Base-by-base conservation (phyloP, 1,284 basidiomycete species). In the Ceratorhiza oryzae-sativae region DNA sequence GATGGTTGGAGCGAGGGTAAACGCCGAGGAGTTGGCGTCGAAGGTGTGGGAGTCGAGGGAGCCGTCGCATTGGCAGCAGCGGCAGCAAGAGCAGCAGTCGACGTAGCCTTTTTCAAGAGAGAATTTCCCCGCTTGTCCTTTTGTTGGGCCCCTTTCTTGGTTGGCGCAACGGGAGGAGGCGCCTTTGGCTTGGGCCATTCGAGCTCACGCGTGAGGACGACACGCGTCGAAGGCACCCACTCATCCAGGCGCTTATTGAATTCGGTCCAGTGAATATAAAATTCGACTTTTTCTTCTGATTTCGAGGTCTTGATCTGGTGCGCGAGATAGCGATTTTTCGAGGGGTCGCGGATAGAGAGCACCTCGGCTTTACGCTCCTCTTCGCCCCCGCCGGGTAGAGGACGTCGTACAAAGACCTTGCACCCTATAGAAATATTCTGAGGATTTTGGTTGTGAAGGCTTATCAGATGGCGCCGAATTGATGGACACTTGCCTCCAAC, bases 201-300 rank as follows among this genome's bases (percentile, higher is more conserved):
- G 76, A 99, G 87, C 78, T 98, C 95, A 75, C 91, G 86, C 73
- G 85, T 86, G 34, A 96, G 85, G 58, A 98, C 86, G 72, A 99
- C 86, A 39, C 95, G 88, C 2, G 92, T 90, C 18, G 93, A 94
- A 30, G 90, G 84, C n/a, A 99, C 92, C 97, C 97, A 99, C 76
- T 98, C 97, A 80, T 99, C 97, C 62, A 99, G 86, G 77, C 97
- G 95, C 82, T 98, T 97, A 85, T 98, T 98, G 86, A 97, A 98
- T 77, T 94, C 89, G 78, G 97, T 93, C 89, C 96, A 98, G 79
- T 98, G 96, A 42, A 97, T 93, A 79, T 98, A 98, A 84, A 91
- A 98, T 80, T 98, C 95, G 78, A 89, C 86, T 78, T 93, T 90
- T 79, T 95, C 92, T 79, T 87, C 92, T 61, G 84, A 86, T 77